Evolutionary conservation across 192 early-diverging fungal genomes (phyloP).

Genomic region (Gorgonomyces haynaldii): DNA sequence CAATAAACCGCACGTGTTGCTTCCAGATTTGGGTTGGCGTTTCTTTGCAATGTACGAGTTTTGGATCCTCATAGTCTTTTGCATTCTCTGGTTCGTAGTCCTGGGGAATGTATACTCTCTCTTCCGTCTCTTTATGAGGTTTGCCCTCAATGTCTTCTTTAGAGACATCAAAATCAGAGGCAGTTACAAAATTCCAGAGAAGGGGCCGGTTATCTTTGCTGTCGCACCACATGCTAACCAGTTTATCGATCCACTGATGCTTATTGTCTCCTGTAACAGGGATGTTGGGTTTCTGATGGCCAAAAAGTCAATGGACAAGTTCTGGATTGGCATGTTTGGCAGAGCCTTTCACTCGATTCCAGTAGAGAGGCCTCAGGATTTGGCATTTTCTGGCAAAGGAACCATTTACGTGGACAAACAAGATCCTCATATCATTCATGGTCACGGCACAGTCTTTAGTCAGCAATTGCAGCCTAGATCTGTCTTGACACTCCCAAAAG

Average conservation of each 20-base stretch:
- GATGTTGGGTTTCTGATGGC: constrained; percentile 40
- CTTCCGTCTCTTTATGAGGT: no score
- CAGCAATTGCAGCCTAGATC: no score
- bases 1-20: no score
- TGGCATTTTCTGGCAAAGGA: constrained; percentile 62
- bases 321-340: constrained; percentile 73
- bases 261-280: constrained; percentile 70
- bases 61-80: no score
- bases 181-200: constrained; percentile 66
- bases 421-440: constrained; percentile 61
- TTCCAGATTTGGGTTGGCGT: no score
- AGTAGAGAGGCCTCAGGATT: constrained; percentile 86
- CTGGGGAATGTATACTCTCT: no score
- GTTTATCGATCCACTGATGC: constrained; percentile 90
- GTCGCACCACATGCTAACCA: constrained; percentile 45
- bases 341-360: constrained; percentile 71
- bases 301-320: constrained; percentile 78
- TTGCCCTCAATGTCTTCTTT: constrained; percentile 40
- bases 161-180: constrained; percentile 78
- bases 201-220: constrained; percentile 91
- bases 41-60: no score
- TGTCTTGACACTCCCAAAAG: constrained; percentile 44
- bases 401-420: constrained; percentile 53
- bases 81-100: no score
- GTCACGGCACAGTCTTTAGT: constrained; percentile 35